Conservation (phyloP, 768 basidiomycete species). For the Megacollybia marginata region DNA sequence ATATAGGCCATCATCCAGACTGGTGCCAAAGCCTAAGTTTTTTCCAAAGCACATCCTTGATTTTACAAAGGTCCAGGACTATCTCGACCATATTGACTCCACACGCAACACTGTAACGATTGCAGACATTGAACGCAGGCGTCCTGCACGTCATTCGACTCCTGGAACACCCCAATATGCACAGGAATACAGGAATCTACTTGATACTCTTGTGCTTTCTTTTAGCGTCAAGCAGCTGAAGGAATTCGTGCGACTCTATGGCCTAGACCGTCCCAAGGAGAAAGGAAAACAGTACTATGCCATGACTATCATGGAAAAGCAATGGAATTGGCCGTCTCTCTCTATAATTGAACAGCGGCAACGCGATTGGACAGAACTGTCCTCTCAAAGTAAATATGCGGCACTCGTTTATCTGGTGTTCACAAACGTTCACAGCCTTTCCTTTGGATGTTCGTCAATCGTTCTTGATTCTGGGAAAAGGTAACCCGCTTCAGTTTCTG, state of each 20-base stretch:
- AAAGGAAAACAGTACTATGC: constrained; percentile 33
- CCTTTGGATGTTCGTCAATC: constrained; percentile 50
- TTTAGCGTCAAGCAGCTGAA: constrained; percentile 60
- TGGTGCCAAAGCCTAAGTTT: not conserved
- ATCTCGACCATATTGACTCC: constrained; percentile 45
- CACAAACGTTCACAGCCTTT: constrained; percentile 33
- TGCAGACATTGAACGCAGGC: constrained; percentile 54
- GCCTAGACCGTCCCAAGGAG: constrained; percentile 23
- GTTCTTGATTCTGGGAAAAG: constrained; percentile 68
- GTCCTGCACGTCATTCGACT: constrained; percentile 31
- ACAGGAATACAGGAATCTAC: constrained; percentile 42
- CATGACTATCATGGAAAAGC: constrained; percentile 49
- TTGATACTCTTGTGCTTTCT: constrained; percentile 47
- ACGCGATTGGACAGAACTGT: constrained; percentile 42
- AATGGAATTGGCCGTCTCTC: constrained; percentile 66
- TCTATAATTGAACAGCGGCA: constrained; percentile 40
- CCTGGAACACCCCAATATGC: constrained; percentile 42
- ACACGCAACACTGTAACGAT: constrained; percentile 42
- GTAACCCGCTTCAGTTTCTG: constrained; percentile 24
- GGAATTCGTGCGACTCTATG: constrained; percentile 42
- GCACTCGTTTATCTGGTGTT: constrained; percentile 1
- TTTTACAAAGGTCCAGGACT: constrained; percentile 43
- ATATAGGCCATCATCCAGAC: not conserved
- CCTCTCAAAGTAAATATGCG: constrained; percentile 34
- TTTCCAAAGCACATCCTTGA: constrained; percentile 19